A percentile compares a stretch with the other conserved stretches of the same genome.
phyloP scores from a whole-genome alignment of 1,284 basidiomycete species.

The Meira miltonrushii region DNA sequence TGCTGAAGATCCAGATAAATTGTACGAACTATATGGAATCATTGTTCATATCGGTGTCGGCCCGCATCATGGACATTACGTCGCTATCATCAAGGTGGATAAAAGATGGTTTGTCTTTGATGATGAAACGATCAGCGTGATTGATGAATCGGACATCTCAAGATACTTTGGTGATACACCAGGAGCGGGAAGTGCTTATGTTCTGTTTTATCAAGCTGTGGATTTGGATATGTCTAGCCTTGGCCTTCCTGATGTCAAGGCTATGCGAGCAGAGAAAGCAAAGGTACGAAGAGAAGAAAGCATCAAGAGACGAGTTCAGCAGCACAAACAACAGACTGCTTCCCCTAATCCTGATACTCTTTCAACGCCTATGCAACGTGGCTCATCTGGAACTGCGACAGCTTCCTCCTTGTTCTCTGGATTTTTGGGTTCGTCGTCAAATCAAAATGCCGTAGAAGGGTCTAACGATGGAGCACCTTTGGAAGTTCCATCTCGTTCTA shows the following conservation, averaged over 20 bases:
- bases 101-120: slow-evolving; percentile 84
- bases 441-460: neutral
- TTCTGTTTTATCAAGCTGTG: slow-evolving; percentile 91
- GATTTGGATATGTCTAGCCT: slow-evolving; percentile 56
- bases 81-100: slow-evolving; percentile 84
- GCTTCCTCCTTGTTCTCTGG: neutral
- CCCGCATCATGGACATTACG: slow-evolving; percentile 93
- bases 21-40: slow-evolving; percentile 91
- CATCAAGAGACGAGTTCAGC: neutral
- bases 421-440: neutral
- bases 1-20: slow-evolving; percentile 71
- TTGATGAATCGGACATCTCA: slow-evolving; percentile 81
- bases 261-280: slow-evolving; percentile 3
- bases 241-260: slow-evolving; percentile 11
- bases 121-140: slow-evolving; percentile 81
- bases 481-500: too few relatives aligned
- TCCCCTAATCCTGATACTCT: neutral
- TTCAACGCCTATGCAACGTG: neutral
- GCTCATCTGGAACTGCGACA: neutral
- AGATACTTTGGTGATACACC: slow-evolving; percentile 89
- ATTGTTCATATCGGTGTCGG: slow-evolving; percentile 96
- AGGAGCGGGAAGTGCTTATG: slow-evolving; percentile 79
- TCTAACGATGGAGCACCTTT: neutral
- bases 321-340: neutral
- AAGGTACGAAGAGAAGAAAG: neutral